A percentile compares a stretch with the other conserved stretches of the same genome.
phyloP scores from a whole-genome alignment of 768 basidiomycete species.

The Mycena albidolilacea region DNA sequence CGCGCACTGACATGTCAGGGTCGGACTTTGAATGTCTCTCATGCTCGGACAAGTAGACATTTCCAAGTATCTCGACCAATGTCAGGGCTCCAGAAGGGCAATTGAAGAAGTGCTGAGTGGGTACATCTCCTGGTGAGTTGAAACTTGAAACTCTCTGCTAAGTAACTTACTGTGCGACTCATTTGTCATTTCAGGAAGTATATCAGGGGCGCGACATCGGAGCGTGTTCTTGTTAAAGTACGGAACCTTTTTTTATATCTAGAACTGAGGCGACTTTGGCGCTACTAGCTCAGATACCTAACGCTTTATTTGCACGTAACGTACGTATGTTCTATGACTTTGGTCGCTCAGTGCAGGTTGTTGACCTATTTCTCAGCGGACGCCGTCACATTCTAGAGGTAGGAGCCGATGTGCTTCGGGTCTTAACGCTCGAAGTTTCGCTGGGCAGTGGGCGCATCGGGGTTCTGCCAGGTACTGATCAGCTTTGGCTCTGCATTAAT shows the following conservation, averaged over 20 bases:
- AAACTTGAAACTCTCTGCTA: not conserved
- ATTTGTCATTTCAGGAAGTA: slow-evolving; percentile 29
- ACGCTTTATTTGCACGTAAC: slow-evolving; percentile 31
- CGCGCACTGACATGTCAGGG: no score
- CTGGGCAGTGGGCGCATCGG: slow-evolving; percentile 36
- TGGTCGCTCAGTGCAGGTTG: not conserved
- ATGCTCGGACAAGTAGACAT: slow-evolving; percentile 35
- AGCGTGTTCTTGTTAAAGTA: slow-evolving; percentile 30
- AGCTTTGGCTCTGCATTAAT: not conserved
- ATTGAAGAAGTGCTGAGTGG: slow-evolving; percentile 39
- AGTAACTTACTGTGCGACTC: not conserved
- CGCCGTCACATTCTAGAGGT: slow-evolving; percentile 29
- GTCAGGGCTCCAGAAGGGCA: slow-evolving; percentile 12
- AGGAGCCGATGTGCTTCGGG: slow-evolving; percentile 29
- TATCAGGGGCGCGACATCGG: slow-evolving; percentile 34
- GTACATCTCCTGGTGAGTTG: slow-evolving; percentile 33
- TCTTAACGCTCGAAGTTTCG: slow-evolving; percentile 30
- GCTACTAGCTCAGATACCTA: slow-evolving; percentile 19
- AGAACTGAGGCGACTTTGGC: no score
- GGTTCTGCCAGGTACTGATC: slow-evolving; percentile 18
- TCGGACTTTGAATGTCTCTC: not conserved
- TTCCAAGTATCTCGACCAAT: slow-evolving; percentile 33
- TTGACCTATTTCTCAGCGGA: slow-evolving; percentile 8
- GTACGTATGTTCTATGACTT: slow-evolving; percentile 8
- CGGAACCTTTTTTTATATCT: no score